Percentiles rank a stretch among this genome's conserved stretches.
phyloP scores from a whole-genome alignment of 768 basidiomycete genomes.

The Trametes meyenii region DNA sequence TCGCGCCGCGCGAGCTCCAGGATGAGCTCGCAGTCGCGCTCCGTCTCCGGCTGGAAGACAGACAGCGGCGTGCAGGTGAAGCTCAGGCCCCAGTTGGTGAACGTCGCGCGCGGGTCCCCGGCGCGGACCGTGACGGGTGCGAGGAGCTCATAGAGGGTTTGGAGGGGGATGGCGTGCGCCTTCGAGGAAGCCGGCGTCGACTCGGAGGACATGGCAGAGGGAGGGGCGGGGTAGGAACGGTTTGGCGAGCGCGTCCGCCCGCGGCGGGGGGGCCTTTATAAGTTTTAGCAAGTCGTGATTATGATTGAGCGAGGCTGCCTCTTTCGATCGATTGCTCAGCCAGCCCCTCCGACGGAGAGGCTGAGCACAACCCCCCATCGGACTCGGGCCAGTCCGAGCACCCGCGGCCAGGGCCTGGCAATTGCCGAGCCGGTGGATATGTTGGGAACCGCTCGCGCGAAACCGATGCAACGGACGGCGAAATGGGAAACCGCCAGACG shows the following conservation, averaged over 20 bases:
- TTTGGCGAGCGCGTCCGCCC: slow-evolving; percentile 12
- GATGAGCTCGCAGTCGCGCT: slow-evolving; percentile 69
- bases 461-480: slow-evolving; percentile 7
- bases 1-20: slow-evolving; percentile 82
- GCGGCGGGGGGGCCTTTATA: slow-evolving; percentile 31
- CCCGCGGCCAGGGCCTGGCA: slow-evolving; percentile 9
- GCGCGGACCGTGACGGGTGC: slow-evolving; percentile 55
- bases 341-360: slow-evolving; percentile 9
- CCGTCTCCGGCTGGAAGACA: slow-evolving; percentile 75
- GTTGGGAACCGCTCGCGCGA: slow-evolving; percentile 9
- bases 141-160: slow-evolving; percentile 55
- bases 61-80: slow-evolving; percentile 69
- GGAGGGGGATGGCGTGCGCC: slow-evolving; percentile 45
- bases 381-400: slow-evolving; percentile 3
- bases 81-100: slow-evolving; percentile 88
- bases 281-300: slow-evolving; percentile 30
- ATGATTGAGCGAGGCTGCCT: slow-evolving; percentile 28
- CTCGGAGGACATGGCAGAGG: slow-evolving; percentile 16
- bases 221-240: neutral
- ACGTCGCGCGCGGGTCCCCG: slow-evolving; percentile 44
- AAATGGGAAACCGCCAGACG: neutral
- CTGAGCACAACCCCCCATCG: neutral
- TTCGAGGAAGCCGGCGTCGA: slow-evolving; percentile 19
- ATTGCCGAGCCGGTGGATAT: slow-evolving; percentile 12
- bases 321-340: slow-evolving; percentile 35